Base-by-base conservation (phyloP, 1,284 basidiomycete species). In the Earliella scabrosa region DNA sequence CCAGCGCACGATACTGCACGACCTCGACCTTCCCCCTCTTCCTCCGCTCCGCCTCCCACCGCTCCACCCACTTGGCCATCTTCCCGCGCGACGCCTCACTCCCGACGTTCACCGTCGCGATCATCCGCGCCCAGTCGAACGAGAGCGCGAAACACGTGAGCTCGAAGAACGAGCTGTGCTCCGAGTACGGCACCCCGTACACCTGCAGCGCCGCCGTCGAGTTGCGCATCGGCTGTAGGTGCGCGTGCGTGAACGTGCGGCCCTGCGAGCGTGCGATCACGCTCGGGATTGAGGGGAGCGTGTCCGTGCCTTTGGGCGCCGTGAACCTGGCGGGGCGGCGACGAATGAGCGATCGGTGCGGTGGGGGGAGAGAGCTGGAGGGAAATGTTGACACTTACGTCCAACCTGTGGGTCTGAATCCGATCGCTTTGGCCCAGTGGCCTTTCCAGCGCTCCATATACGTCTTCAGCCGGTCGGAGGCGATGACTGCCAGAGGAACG, bases 71-170 rank as follows among this genome's bases (percentile, higher is more conserved):
- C 60, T 82, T 85, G 36, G 81, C 77, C 90, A 97, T 97, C 77
- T 92, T 96, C 1, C 78, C 85, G 54, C 93, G 77, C 48, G 89
- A 92, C 20, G 70, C 76, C 68, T 92, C 87, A 61, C 81, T 95
- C 16, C 92, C 92, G 0, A 98, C 90, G 66, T 98, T 98, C 40
- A 98, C 96, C 0, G 97, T 98, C 4, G 97, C 93, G 63, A 98
- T 96, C 80, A 98, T 96, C 66, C 80, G 88, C 8, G 68, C 82
- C 88, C 85, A 97, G 67, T 85, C 79, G 31, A 93, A 77, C 11
- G 88, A 92, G 68, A 98, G 80, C 4, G 94, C 93, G 68, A 98
- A 98, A 67, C 92, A 97, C 21, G 93, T 98, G 66, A 95, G 79
- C 73, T 97, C 95, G 65, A 91, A 91, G 73, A 97, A 97, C 32